Percentiles rank a stretch among this genome's conserved stretches.
phyloP scores from a whole-genome alignment of 2,329 filamentous ascomycete species.

The Fusarium pininemorale region DNA sequence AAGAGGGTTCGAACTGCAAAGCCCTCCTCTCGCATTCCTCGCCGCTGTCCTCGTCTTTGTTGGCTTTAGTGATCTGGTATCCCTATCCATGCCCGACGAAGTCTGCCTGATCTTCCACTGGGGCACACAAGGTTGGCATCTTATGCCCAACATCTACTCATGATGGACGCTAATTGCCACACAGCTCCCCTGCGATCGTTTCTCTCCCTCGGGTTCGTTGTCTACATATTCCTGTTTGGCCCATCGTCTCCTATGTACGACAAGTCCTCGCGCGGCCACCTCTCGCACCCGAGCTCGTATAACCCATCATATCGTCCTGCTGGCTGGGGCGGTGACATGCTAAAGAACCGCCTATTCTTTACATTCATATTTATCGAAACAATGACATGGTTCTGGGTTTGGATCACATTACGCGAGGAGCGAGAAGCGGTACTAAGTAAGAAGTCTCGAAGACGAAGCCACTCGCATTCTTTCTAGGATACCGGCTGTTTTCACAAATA shows the following conservation, averaged over 20 bases:
- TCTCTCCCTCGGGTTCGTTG: slow-evolving; percentile 68
- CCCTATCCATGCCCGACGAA: slow-evolving; percentile 74
- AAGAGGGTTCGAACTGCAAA: slow-evolving; percentile 72
- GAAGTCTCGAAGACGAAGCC: slow-evolving; percentile 47
- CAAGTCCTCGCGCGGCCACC: slow-evolving; percentile 36
- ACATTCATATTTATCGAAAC: slow-evolving; percentile 86
- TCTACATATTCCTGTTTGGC: slow-evolving; percentile 72
- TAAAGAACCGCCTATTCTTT: slow-evolving; percentile 88
- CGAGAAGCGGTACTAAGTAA: slow-evolving; percentile 52
- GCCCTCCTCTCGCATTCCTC: slow-evolving; percentile 78
- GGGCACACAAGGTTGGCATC: slow-evolving; percentile 68
- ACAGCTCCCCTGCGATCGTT: slow-evolving; percentile 72
- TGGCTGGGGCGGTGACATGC: slow-evolving; percentile 67
- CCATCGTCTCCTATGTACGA: slow-evolving; percentile 59
- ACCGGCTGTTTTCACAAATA: background rate
- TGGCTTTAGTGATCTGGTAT: slow-evolving; percentile 71
- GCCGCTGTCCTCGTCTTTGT: slow-evolving; percentile 71
- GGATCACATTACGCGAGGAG: slow-evolving; percentile 76
- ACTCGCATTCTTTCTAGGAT: slow-evolving; percentile 31
- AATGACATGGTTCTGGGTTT: slow-evolving; percentile 87
- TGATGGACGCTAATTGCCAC: slow-evolving; percentile 32
- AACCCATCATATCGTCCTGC: slow-evolving; percentile 51
- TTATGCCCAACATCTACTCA: slow-evolving; percentile 40
- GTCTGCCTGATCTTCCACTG: slow-evolving; percentile 70
- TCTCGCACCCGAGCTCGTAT: slow-evolving; percentile 41